Percentiles rank a stretch among this genome's conserved stretches.
phyloP scores from a whole-genome alignment of 2,329 filamentous ascomycete species.

The Botrytis galanthina region DNA sequence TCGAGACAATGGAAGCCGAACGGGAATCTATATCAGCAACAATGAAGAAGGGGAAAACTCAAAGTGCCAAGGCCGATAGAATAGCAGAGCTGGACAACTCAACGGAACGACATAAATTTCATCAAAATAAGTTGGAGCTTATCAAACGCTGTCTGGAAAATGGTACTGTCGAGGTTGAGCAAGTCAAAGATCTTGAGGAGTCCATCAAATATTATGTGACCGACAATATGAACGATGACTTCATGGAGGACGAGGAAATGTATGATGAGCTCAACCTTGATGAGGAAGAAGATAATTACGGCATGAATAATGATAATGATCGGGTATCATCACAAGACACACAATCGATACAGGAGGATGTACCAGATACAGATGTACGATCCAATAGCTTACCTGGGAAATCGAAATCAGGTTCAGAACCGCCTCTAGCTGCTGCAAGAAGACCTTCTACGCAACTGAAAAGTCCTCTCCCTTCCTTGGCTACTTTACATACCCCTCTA shows the following conservation, averaged over 20 bases:
- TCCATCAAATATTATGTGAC: constrained; percentile 94
- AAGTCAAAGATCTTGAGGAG: constrained; percentile 86
- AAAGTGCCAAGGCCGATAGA: constrained; percentile 77
- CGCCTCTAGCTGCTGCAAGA: constrained; percentile 54
- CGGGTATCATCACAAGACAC: constrained; percentile 92
- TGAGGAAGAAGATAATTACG: constrained; percentile 86
- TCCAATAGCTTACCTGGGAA: constrained; percentile 48
- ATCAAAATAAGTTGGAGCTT: constrained; percentile 88
- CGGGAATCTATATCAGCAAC: constrained; percentile 80
- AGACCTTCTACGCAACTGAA: constrained; percentile 88
- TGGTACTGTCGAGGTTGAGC: constrained; percentile 80
- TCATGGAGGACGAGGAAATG: constrained; percentile 88
- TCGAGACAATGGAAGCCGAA: constrained; percentile 89
- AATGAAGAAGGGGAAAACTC: constrained; percentile 93
- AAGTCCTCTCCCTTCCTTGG: constrained; percentile 87
- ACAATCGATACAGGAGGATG: constrained; percentile 86
- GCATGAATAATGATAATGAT: constrained; percentile 77
- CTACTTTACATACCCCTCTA: constrained; percentile 78
- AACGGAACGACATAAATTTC: constrained; percentile 95
- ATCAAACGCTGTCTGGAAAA: constrained; percentile 90
- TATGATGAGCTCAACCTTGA: constrained; percentile 93
- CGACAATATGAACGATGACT: constrained; percentile 84
- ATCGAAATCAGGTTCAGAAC: constrained; percentile 56
- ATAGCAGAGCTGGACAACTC: constrained; percentile 80
- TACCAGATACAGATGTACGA: constrained; percentile 57